Base-by-base conservation (phyloP, 768 basidiomycete genomes). In the Cystofilobasidium ferigula region DNA sequence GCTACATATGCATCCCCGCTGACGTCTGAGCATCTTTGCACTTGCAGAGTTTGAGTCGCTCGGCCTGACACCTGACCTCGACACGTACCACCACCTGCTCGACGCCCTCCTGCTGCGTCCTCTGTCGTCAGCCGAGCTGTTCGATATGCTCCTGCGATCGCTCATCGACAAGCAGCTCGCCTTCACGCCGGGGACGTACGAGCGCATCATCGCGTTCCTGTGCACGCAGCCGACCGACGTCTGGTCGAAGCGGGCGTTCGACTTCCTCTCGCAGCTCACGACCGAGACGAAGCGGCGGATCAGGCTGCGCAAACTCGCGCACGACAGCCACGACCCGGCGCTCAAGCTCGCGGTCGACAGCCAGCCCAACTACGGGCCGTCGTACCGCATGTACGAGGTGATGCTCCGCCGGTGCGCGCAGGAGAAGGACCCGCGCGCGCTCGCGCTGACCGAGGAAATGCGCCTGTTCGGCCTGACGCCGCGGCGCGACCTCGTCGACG, bases 61-160 rank as follows among this genome's bases (percentile, higher is more conserved):
- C 24, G 42, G 8, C 42, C 14, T 64, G 28, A 64, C 63, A 2
- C 57, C 63, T 12, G 35, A 64, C 30, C 63, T 64, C 35, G 63
- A 64, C 22, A 57, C 63, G 6, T 64, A 64, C 45, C 63, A 64
- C 58, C 45, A 45, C n/a, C 63, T 64, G 43, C 57, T 64, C 42
- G 63, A 64, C 28, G 63, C 63, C 22, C 57, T 54, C 16, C 34
- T 64, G 28, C 47, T 64, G 35, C 63, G 63, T 24, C 63, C 63
- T 14, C 30, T 45, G 16, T 47, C 56, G 26, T 57, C 63, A 22
- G 42, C 47, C 35, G 54, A 54, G 18, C 43, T 64, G 3, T 64
- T 58, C 43, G n/a, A 32, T 28, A 32, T 42, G 47, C 38, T 59
- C n/a, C 30, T 58, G 10, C 2, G 34, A 14, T 45, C 47, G 20